phyloP scores from a whole-genome alignment of 1,139 yeast genomes.

The Taphrina pruni region DNA sequence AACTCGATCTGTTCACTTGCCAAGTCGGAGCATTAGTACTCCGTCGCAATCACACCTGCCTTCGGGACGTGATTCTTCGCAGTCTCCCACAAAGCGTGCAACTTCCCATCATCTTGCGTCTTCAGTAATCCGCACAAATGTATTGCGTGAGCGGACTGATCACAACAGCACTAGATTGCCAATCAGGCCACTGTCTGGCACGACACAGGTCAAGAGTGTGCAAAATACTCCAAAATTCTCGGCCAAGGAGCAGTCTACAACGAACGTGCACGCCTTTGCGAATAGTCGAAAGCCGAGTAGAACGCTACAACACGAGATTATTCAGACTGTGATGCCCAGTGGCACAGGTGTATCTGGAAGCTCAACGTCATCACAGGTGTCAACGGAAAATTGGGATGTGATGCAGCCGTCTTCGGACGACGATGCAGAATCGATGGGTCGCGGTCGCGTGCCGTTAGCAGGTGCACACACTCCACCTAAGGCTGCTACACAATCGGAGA shows the following conservation, averaged over 20 bases:
- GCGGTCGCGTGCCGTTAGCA: neutral
- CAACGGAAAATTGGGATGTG: conserved; percentile 24
- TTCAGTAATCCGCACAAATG: neutral
- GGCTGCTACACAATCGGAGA: neutral
- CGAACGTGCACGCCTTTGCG: neutral
- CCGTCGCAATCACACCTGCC: conserved; percentile 2
- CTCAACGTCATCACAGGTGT: conserved; percentile 22
- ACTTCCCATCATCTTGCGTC: neutral
- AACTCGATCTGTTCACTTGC: neutral
- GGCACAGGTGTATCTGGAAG: neutral
- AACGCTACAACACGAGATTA: neutral
- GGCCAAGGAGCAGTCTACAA: neutral
- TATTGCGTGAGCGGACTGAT: neutral
- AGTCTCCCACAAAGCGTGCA: conserved; percentile 4
- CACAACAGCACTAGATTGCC: conserved; percentile 19
- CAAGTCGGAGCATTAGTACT: conserved; percentile 15
- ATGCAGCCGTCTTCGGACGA: conserved; percentile 18
- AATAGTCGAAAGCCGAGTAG: neutral
- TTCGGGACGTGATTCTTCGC: neutral
- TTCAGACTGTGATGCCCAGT: neutral
- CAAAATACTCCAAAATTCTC: neutral
- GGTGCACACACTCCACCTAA: neutral
- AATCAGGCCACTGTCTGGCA: neutral
- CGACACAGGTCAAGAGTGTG: neutral
- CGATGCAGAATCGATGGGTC: neutral